Base-by-base conservation (phyloP, 148 eudicot species). In the Cornus kousa region DNA sequence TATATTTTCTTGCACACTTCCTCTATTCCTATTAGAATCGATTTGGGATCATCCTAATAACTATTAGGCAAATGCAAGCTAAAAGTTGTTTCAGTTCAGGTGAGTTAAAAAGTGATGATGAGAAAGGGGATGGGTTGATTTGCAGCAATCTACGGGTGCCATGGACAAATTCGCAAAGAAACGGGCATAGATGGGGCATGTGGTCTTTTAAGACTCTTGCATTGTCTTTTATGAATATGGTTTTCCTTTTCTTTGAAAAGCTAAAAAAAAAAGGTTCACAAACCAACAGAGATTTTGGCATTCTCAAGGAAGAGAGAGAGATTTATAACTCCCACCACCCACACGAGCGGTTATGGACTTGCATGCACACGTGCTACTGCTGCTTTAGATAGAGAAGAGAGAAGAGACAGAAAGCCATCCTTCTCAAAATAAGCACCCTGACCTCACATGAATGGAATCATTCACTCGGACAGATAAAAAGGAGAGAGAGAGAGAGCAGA, bases 271-370 rank as follows among this genome's bases (percentile, higher is more conserved):
- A 22, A 65, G 4, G 53, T 43, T 70, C 74, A 28, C 68, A 80
- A 74, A 68, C 74, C 43, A 74, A 74, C 82, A 59, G 39, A 59
- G 70, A 68, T 74, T 59, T 57, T 80, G 70, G 62, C 74, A 74
- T 68, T 59, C 71, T 74, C 50, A 66, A 33, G 67, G 40, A 6
- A 50, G 9, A 69, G 48, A 75, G 31, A 64, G 53, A 65, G 70
- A 22, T 8, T 11, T 7, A 11, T 48, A 37, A 79, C 70, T 75
- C 48, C 39, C 78, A 46, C 82, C 68, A 60, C 88, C 86, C 90
- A 84, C 90, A 86, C 90, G 90, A 88, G 90, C 81, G 87, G 85
- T 48, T 83, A 79, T 82, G 62, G 82, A 83, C 43, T 84, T 78
- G 74, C 73, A 80, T 67, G 73, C 81, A 77, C 86, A 16, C 70